Evolutionary conservation across 441 rosid species (phyloP).

Genomic region (Sinapis alba): DNA sequence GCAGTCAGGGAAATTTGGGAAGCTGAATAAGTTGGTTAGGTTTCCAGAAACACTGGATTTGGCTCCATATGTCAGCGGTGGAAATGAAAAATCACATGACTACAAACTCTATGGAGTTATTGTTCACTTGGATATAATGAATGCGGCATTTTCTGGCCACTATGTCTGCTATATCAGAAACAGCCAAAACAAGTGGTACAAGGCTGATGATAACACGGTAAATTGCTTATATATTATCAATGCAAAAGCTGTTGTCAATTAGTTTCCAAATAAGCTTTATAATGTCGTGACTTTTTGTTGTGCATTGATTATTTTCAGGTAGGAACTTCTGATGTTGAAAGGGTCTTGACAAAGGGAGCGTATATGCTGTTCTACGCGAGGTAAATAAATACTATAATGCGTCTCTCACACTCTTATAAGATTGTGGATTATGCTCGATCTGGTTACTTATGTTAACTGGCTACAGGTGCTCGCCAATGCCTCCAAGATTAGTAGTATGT

Average conservation of each 20-base stretch:
- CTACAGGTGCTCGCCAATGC: slow-evolving; percentile 86
- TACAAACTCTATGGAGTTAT: slow-evolving; percentile 94
- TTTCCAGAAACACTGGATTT: slow-evolving; percentile 88
- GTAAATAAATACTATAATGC: slow-evolving; percentile 41
- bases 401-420: slow-evolving; percentile 22
- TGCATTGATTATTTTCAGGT: slow-evolving; percentile 52
- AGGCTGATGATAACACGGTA: slow-evolving; percentile 90
- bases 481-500: slow-evolving; percentile 72
- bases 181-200: slow-evolving; percentile 87
- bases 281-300: slow-evolving; percentile 7
- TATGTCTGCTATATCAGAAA: slow-evolving; percentile 86
- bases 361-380: slow-evolving; percentile 94
- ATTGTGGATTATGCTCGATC: background rate
- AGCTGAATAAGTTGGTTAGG: slow-evolving; percentile 78
- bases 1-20: slow-evolving; percentile 94
- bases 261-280: background rate
- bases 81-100: slow-evolving; percentile 76
- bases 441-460: slow-evolving; percentile 13
- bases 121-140: slow-evolving; percentile 93
- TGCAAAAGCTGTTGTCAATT: slow-evolving; percentile 1
- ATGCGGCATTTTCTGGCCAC: slow-evolving; percentile 94
- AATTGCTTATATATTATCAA: slow-evolving; percentile 31
- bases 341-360: slow-evolving; percentile 73
- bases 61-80: slow-evolving; percentile 89
- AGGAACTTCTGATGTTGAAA: slow-evolving; percentile 67